Evolutionary conservation across 2,329 filamentous ascomycete species (phyloP).

Genomic region (Penicillium sp.): DNA sequence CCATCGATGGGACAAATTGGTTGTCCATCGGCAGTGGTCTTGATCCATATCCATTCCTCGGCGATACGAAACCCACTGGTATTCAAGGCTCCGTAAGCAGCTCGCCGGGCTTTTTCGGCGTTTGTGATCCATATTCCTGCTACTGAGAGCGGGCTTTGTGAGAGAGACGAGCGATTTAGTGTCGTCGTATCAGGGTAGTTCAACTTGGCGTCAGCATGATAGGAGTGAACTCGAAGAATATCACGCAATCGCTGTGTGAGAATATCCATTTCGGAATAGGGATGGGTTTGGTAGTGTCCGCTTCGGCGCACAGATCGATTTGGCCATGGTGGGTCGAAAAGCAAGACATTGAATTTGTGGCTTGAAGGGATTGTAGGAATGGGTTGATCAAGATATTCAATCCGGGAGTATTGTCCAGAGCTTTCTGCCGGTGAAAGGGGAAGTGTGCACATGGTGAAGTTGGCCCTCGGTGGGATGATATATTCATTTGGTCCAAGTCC

Average conservation of each 20-base stretch:
- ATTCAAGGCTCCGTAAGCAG: conserved; percentile 41
- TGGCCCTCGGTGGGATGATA: conserved; percentile 45
- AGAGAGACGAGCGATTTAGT: not conserved
- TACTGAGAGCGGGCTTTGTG: conserved; percentile 24
- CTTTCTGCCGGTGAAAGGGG: conserved; percentile 16
- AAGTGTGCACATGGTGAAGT: conserved; percentile 41
- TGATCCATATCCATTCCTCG: conserved; percentile 62
- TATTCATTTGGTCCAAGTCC: conserved; percentile 11
- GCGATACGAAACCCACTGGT: conserved; percentile 44
- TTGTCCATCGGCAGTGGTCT: conserved; percentile 50
- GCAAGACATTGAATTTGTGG: conserved; percentile 51
- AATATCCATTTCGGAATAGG: conserved; percentile 23
- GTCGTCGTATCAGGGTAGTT: not conserved
- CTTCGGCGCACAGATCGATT: conserved; percentile 54
- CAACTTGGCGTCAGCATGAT: conserved; percentile 8
- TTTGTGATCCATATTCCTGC: conserved; percentile 60
- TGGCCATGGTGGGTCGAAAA: conserved; percentile 60
- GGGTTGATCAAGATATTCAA: conserved; percentile 1
- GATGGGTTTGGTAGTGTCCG: conserved; percentile 40
- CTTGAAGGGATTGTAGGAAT: conserved; percentile 22
- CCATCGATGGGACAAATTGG: conserved; percentile 48
- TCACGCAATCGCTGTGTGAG: conserved; percentile 34
- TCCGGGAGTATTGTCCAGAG: not conserved
- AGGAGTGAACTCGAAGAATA: conserved; percentile 42
- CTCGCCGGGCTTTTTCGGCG: conserved; percentile 44